Evolutionary conservation across 2,329 filamentous ascomycete species (phyloP), one percentile per base, ranked within the genome.

Genomic region (Aspergillus pseudotamarii): DNA sequence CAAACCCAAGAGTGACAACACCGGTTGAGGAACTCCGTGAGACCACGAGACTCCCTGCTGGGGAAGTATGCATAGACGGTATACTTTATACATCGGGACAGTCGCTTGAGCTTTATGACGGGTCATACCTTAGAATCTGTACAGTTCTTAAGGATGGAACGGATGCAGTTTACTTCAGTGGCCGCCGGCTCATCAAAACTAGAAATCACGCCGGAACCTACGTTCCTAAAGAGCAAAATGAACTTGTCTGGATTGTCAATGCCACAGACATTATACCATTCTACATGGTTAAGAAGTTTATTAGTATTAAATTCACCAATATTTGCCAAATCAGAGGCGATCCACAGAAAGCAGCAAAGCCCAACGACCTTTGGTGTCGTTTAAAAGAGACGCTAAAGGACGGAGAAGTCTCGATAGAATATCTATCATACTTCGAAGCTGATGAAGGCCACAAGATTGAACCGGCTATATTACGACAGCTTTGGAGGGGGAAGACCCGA

Each of bases 271-370:
- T 86, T 2, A 70, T 89, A 0, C 50, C 73, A 0, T 60, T 83
- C 0, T 57, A 66, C 0, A 63, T 78, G 0, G 76, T 89, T 0
- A 68, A 78, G 2, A 65, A 73, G 1, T 74, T 80, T 8, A 76
- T 86, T 0, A 71, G 71, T 0, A 73, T 91, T 0, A 70, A 80
- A 0, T 74, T 83, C 2, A 91, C 89, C 0, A 92, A 91, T 62
- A 72, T 80, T 0, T 68, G 73, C 0, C 61, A 50, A 60, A 62
- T 70, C 14, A 53, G 67, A 41, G 21, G 57, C 72, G 0, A 76
- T 78, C 55, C 71, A 75, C 0, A 76, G 66, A 67, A 1, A 26
- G 70, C 0, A 66, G 71, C 1, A 62, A 73, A 68, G 72, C 12
- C 62, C 72, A 1, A 68, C 0, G 70, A 74, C 1, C 59, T 80